Evolutionary conservation across 78 protist species (phyloP).

Genomic region (Ministeria vibrans): DNA sequence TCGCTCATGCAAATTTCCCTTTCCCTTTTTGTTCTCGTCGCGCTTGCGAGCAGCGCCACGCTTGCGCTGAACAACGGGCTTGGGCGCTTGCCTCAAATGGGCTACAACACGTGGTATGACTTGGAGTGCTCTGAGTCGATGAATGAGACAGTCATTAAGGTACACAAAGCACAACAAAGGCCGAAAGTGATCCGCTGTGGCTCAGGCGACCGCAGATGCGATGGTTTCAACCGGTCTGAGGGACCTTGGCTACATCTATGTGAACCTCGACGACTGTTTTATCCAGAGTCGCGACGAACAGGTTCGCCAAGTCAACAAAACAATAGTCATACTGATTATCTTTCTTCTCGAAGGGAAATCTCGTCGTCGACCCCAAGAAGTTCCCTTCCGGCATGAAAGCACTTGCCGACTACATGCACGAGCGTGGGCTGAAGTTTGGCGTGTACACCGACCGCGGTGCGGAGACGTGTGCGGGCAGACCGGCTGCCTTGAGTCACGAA

Average conservation of each 20-base stretch:
- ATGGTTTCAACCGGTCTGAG: constrained; percentile 33
- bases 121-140: too few relatives aligned
- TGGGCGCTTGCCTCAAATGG: too few relatives aligned
- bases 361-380: not conserved
- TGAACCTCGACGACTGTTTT: constrained; percentile 47
- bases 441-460: not conserved
- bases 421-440: constrained; percentile 7
- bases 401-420: constrained; percentile 2
- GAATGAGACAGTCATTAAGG: too few relatives aligned
- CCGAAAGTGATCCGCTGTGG: too few relatives aligned
- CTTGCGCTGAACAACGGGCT: too few relatives aligned
- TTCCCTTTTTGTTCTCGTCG: too few relatives aligned
- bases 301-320: not conserved
- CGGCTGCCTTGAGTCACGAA: constrained; percentile 27
- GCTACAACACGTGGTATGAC: too few relatives aligned
- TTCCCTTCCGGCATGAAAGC: constrained; percentile 16
- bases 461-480: constrained; percentile 1
- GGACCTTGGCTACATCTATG: constrained; percentile 41
- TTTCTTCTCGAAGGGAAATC: not conserved
- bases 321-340: not conserved
- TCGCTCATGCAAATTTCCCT: too few relatives aligned
- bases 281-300: not conserved
- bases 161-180: too few relatives aligned
- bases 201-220: constrained; percentile 10
- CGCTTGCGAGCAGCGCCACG: too few relatives aligned